Evolutionary conservation across 306 rosid genomes (phyloP).

Genomic region (Dryas alaskensis): DNA sequence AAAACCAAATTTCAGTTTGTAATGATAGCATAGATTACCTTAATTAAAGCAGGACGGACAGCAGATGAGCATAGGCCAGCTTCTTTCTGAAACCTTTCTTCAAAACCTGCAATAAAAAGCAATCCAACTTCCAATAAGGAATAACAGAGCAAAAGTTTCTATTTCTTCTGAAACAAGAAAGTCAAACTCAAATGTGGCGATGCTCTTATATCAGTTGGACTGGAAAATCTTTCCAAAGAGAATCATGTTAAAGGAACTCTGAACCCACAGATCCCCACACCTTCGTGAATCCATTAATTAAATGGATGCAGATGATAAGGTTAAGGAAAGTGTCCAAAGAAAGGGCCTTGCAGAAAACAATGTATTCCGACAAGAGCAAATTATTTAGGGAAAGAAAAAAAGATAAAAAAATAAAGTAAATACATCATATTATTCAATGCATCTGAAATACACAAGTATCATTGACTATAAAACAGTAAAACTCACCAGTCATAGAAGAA

Average conservation of each 20-base stretch:
- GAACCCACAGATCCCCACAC: not conserved
- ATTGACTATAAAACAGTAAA: not conserved
- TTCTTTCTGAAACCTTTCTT: conserved; percentile 98
- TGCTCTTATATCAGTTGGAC: not conserved
- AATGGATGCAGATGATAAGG: not conserved
- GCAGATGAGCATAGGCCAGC: conserved; percentile 83
- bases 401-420: not conserved
- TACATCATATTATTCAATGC: conserved; percentile 9
- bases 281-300: not conserved
- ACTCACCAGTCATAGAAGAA: conserved; percentile 72
- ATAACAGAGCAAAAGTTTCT: not conserved
- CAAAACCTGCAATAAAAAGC: conserved; percentile 64
- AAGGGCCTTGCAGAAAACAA: not conserved
- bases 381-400: not conserved
- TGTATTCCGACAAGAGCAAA: not conserved
- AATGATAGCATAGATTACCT: conserved; percentile 48
- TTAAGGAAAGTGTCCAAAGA: not conserved
- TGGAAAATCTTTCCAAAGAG: not conserved
- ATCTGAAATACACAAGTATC: conserved; percentile 3
- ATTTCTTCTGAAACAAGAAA: not conserved
- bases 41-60: conserved; percentile 83
- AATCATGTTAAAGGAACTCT: not conserved
- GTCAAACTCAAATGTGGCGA: not conserved
- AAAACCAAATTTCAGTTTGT: not conserved
- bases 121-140: conserved; percentile 3